Conservation (phyloP, 2,329 filamentous ascomycete species). For the Aspergillus fructus region DNA sequence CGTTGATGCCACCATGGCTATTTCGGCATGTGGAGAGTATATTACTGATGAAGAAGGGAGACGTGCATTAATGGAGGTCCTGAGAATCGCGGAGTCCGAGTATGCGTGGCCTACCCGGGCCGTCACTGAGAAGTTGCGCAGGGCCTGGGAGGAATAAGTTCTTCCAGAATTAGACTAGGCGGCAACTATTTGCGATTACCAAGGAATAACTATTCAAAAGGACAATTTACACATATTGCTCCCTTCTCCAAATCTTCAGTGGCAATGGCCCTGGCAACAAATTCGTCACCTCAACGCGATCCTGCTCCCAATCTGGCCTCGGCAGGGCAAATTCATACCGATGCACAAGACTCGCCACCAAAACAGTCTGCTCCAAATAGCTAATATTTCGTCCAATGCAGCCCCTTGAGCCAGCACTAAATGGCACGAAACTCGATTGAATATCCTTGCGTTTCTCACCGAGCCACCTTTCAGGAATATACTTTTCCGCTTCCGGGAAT, state of each 20-base stretch:
- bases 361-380: slow-evolving; percentile 55
- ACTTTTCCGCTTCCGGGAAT: slow-evolving; percentile 40
- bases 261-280: slow-evolving; percentile 30
- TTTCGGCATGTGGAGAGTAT: too few species aligned
- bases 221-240: background rate
- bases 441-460: slow-evolving; percentile 39
- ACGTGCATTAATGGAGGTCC: too few species aligned
- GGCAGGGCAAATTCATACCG: slow-evolving; percentile 31
- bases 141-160: too few species aligned
- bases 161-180: too few species aligned
- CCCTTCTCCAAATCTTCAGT: slow-evolving; percentile 31
- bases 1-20: too few species aligned
- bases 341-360: slow-evolving; percentile 28
- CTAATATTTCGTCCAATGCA: slow-evolving; percentile 45
- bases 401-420: slow-evolving; percentile 39
- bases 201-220: too few species aligned
- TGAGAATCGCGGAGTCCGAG: too few species aligned
- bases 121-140: too few species aligned
- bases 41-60: too few species aligned
- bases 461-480: slow-evolving; percentile 44
- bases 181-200: too few species aligned
- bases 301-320: slow-evolving; percentile 24
- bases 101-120: too few species aligned
- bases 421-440: slow-evolving; percentile 42
- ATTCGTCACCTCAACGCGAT: slow-evolving; percentile 29